Evolutionary conservation across 2,329 filamentous ascomycete species (phyloP), one percentile per base, ranked within the genome.

Genomic region (Colletotrichum sp.): DNA sequence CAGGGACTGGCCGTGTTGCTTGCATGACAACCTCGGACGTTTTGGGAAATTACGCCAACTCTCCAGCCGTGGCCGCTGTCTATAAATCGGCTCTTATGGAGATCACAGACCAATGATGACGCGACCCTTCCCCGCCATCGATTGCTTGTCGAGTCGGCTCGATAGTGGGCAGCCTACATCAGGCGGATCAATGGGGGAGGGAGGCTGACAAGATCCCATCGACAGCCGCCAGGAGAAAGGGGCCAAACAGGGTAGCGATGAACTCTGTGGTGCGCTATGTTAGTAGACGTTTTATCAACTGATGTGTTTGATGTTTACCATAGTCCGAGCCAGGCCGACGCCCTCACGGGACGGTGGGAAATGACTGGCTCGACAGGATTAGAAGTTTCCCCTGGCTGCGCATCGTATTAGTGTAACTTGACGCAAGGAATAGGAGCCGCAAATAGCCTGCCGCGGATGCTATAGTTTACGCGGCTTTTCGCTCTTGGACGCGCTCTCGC

Each of bases 41-140:
- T 84, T 87, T 86, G 84, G 87, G 86, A 88, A 87, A 87, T 87
- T 86, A 81, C 81, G 82, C 79, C 82, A 83, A 81, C 75, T 82
- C 79, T 84, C 70, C 84, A 83, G 79, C 81, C 83, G 81, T 81
- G 78, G 76, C 79, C 80, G 78, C 80, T 80, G 79, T 78, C 82
- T 81, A 84, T 85, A 86, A 78, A 73, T 82, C 81, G 79, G 82
- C 80, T 84, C 81, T 81, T 85, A 84, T 83, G 82, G 78, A 80
- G 79, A 83, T 83, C 82, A 72, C 71, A 69, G 74, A 52, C 75
- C 76, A 78, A 81, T 83, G 78, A 80, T 80, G 81, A 81, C 81
- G 81, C 79, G 79, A 83, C 81, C 66, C 76, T 72, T 76, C 77
- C 78, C 78, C 72, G 72, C 76, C 77, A 71, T 68, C 64, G 48